Conservation (phyloP, 2,329 filamentous ascomycete species). For the Diaporthe amygdali region DNA sequence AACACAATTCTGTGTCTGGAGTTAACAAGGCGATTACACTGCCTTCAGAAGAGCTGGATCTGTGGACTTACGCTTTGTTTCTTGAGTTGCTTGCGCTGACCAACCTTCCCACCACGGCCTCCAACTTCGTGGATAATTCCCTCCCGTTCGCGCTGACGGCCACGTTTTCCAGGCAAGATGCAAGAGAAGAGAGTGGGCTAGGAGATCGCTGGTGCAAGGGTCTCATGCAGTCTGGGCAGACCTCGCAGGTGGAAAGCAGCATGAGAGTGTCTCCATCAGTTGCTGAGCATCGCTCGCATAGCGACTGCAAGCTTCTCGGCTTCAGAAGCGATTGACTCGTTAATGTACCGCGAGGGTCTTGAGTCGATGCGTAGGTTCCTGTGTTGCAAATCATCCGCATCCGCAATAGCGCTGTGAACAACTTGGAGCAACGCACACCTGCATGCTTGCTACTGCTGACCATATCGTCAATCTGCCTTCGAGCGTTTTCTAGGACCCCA, state of each 20-base stretch:
- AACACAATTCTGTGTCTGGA: slow-evolving; percentile 46
- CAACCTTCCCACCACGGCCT: slow-evolving; percentile 36
- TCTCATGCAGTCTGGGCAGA: neutral
- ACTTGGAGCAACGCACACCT: neutral
- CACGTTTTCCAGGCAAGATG: neutral
- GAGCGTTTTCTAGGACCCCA: neutral
- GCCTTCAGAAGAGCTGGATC: fast-evolving
- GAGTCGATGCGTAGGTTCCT: neutral
- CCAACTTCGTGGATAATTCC: slow-evolving; percentile 41
- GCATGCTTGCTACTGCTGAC: neutral
- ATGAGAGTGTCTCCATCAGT: neutral
- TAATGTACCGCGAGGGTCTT: neutral
- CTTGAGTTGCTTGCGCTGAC: slow-evolving; percentile 27
- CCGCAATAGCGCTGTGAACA: neutral
- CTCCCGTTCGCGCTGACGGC: neutral
- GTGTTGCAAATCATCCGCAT: slow-evolving; percentile 13
- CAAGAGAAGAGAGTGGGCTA: neutral
- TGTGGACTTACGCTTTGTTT: neutral
- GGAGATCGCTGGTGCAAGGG: neutral
- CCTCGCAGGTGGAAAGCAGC: neutral
- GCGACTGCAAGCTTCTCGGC: neutral
- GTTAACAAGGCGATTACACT: neutral
- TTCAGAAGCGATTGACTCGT: neutral
- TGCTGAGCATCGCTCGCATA: neutral
- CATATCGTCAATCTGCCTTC: neutral